Conservation (phyloP, 2,329 filamentous ascomycete genomes). For the Nemania serpens region DNA sequence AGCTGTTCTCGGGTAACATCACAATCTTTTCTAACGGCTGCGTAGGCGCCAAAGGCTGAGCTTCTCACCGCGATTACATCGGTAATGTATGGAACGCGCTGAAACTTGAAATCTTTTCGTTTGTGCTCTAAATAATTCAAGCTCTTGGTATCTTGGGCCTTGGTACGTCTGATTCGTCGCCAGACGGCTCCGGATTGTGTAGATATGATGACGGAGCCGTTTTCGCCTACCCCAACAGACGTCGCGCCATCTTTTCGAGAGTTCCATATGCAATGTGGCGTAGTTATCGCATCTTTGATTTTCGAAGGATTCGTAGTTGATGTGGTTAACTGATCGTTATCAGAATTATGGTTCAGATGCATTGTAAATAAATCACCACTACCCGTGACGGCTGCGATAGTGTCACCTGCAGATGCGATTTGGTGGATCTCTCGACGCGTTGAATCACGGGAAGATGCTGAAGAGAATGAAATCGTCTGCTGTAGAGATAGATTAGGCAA, state of each 20-base stretch:
- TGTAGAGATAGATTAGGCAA: slow-evolving; percentile 71
- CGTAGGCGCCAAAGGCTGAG: slow-evolving; percentile 88
- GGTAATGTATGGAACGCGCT: slow-evolving; percentile 85
- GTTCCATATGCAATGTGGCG: slow-evolving; percentile 84
- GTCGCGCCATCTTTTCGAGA: slow-evolving; percentile 83
- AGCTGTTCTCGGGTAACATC: slow-evolving; percentile 78
- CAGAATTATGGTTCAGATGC: slow-evolving; percentile 70
- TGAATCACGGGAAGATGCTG: slow-evolving; percentile 67
- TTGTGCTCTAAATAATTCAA: slow-evolving; percentile 55
- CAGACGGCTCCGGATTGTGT: slow-evolving; percentile 93
- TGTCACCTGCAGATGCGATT: slow-evolving; percentile 85
- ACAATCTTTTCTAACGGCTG: slow-evolving; percentile 82
- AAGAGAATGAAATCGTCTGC: slow-evolving; percentile 59
- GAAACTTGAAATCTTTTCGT: slow-evolving; percentile 92
- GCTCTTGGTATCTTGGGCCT: slow-evolving; percentile 69
- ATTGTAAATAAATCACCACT: slow-evolving; percentile 89
- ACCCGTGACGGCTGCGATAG: slow-evolving; percentile 83
- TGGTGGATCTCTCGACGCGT: slow-evolving; percentile 71
- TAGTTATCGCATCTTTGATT: slow-evolving; percentile 79
- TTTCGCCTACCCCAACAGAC: slow-evolving; percentile 87
- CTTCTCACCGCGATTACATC: slow-evolving; percentile 83
- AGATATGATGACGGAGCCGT: slow-evolving; percentile 92
- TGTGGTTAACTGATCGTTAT: slow-evolving; percentile 61
- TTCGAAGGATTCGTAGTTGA: slow-evolving; percentile 94
- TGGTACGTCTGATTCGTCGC: slow-evolving; percentile 81